A percentile compares a stretch with the other conserved stretches of the same genome.
Evolutionary conservation across 2,329 filamentous ascomycete species (phyloP).

Genomic region (Epichloe coenophiala): DNA sequence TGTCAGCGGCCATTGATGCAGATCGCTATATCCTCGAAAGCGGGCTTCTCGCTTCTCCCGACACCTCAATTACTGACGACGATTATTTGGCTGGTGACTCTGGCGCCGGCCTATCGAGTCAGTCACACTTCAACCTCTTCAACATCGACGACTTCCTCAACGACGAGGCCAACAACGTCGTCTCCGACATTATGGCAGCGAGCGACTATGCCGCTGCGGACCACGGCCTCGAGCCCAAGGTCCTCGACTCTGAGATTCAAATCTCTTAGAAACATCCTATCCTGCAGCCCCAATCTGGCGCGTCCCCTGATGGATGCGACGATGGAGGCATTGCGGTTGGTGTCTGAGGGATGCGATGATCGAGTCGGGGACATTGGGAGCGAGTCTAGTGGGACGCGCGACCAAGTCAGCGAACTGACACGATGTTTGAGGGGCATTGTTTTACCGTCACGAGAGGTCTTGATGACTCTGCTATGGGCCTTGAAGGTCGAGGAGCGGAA

Average conservation of each 20-base stretch:
- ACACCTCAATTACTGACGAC: slow-evolving; percentile 51
- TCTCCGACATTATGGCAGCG: slow-evolving; percentile 34
- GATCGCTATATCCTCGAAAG: slow-evolving; percentile 67
- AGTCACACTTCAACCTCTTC: slow-evolving; percentile 31
- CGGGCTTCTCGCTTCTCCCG: slow-evolving; percentile 61
- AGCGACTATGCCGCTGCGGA: slow-evolving; percentile 38
- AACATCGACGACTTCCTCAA: slow-evolving; percentile 42
- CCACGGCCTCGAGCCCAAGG: slow-evolving; percentile 36
- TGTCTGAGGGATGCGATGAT: slow-evolving; percentile 42
- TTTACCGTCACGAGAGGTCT: slow-evolving; percentile 33
- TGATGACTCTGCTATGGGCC: slow-evolving; percentile 35
- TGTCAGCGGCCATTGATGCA: slow-evolving; percentile 55
- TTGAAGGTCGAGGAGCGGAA: slow-evolving; percentile 29
- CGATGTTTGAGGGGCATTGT: slow-evolving; percentile 22
- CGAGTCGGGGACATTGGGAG: slow-evolving; percentile 25
- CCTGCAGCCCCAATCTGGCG: slow-evolving; percentile 62
- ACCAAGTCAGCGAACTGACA: slow-evolving; percentile 20
- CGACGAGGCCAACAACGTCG: slow-evolving; percentile 33
- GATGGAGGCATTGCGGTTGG: slow-evolving; percentile 60
- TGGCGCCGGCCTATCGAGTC: slow-evolving; percentile 30
- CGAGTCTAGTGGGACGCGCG: slow-evolving; percentile 24
- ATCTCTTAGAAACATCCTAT: slow-evolving; percentile 51
- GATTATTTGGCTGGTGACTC: slow-evolving; percentile 53
- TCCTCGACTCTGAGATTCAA: slow-evolving; percentile 47
- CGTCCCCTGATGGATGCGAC: slow-evolving; percentile 62